Base-by-base conservation (phyloP, 2,329 filamentous ascomycete genomes). In the Penicillium sp. region DNA sequence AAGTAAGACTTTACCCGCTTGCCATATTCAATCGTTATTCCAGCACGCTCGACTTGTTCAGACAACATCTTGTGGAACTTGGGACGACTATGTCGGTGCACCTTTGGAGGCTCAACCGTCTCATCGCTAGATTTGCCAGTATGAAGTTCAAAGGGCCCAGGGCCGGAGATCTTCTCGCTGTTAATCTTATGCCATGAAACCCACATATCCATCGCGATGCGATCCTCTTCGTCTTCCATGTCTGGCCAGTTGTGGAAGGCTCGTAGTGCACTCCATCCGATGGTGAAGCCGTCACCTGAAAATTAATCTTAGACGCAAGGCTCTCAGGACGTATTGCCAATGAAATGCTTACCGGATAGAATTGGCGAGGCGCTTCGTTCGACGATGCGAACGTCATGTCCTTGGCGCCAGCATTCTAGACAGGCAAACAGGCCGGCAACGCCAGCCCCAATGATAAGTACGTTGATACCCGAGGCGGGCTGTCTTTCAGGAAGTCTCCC, bases 381-480 rank as follows among this genome's bases (percentile, higher is more conserved):
- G 4, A 67, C 36, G 18, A 70, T 53, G 16, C 59, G 51, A n/a
- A 68, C 63, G 8, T 62, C 44, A 45, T 66, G 63, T 13, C 66
- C 67, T 45, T 67, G 65, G 31, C 67, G 59, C 49, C 61, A 61
- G 51, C 63, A 65, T 49, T 70, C 66, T 6, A 69, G 48, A 1
- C 58, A 58, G 8, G 64, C 51, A 34, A 61, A 58, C 16, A 70
- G 47, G 16, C 65, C 67, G 10, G 56, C 65, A 6, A 67, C 58
- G 6, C 66, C 67, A 13, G 58, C 64, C 9, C 66, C 66, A 1
- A 65, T 58, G 10, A 70, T 61, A 1, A 68, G 53, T 26, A 62
- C 49, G 7, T 54, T 54, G 33, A 67, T 52, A 6, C 54, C 53
- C 2, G 65, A 58, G 26, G 43, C 12, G 39, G 61, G 51, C 42